Conservation (phyloP, 768 basidiomycete genomes). For the Daedaleopsis nitida region DNA sequence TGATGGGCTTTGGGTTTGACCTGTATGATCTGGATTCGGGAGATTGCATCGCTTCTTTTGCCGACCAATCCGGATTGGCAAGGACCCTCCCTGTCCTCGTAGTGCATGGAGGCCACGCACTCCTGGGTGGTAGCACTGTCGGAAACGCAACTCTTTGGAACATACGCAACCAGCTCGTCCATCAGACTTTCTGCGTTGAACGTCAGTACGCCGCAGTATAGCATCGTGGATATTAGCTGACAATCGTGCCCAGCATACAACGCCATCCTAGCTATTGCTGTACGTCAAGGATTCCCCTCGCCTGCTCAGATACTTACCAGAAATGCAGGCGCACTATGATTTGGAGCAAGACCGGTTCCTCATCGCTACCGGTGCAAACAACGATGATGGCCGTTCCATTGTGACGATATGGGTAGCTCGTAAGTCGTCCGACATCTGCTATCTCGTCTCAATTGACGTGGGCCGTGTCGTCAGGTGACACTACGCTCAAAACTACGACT, state of each 20-base stretch:
- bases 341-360: background rate
- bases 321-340: background rate
- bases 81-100: conserved; percentile 2
- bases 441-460: background rate
- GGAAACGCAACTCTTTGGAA: background rate
- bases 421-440: background rate
- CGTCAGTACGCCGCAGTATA: background rate
- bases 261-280: background rate
- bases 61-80: background rate
- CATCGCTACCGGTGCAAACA: background rate
- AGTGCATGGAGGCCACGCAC: conserved; percentile 2
- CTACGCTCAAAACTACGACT: conserved; percentile 36
- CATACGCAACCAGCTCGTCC: background rate
- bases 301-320: background rate
- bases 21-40: background rate
- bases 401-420: background rate
- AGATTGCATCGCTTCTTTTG: background rate
- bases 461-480: background rate
- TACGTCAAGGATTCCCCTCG: background rate
- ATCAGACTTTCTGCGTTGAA: background rate
- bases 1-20: background rate
- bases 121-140: background rate
- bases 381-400: background rate
- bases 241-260: background rate
- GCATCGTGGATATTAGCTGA: background rate